These are phyloP conservation scores for Curvularia spicifera DNA, from an alignment of 2,329 filamentous ascomycete species.

Conservation along the genomic window DNA sequence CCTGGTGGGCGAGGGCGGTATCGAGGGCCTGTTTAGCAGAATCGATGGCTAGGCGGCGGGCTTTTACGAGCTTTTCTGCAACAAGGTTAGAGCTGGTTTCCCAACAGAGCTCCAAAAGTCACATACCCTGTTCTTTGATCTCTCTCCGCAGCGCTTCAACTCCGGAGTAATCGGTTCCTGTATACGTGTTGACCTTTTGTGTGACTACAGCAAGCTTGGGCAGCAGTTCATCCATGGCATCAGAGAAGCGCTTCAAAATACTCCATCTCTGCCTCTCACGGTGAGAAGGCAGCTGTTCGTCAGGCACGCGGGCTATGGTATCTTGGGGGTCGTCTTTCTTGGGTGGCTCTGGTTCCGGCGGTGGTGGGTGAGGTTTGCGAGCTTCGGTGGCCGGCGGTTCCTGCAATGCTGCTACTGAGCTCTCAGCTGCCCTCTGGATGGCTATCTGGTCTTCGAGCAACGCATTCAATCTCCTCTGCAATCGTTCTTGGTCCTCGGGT, in stretches of 20 bases:
- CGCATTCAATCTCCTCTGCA: conserved; percentile 24
- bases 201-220: conserved; percentile 83
- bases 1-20: conserved; percentile 79
- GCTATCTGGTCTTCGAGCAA: conserved; percentile 19
- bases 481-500: conserved; percentile 24
- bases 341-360: conserved; percentile 6
- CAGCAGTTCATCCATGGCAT: conserved; percentile 88
- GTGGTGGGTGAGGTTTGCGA: conserved; percentile 14
- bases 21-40: conserved; percentile 78
- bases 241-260: conserved; percentile 66
- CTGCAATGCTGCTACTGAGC: conserved; percentile 11
- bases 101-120: background rate
- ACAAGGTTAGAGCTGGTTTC: conserved; percentile 15
- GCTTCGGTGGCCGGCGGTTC: conserved; percentile 6
- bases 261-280: conserved; percentile 62
- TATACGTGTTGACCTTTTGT: conserved; percentile 89
- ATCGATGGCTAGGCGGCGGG: conserved; percentile 68
- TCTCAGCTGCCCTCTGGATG: conserved; percentile 13
- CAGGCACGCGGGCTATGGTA: conserved; percentile 43
- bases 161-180: conserved; percentile 81
- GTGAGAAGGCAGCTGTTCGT: conserved; percentile 59
- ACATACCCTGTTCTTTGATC: conserved; percentile 70
- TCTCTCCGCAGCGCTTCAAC: conserved; percentile 85
- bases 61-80: conserved; percentile 64
- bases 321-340: conserved; percentile 28